A percentile compares a stretch with the other conserved stretches of the same genome.
Evolutionary conservation across 1,284 basidiomycete genomes (phyloP).

Genomic region (Cerioporus squamosus): DNA sequence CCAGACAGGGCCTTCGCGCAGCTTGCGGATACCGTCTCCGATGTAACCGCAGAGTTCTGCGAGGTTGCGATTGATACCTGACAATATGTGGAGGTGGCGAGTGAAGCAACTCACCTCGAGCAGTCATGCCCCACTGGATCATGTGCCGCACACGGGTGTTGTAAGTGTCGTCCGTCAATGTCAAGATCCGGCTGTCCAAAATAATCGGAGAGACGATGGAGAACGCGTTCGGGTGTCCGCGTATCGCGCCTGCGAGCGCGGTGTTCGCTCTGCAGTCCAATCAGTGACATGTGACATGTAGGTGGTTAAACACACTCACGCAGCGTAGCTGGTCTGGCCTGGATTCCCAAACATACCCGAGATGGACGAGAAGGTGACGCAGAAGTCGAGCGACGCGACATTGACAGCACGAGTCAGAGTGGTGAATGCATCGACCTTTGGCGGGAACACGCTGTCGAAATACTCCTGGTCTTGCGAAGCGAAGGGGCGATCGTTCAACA

Average conservation of each 20-base stretch:
- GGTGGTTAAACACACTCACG: too few relatives aligned
- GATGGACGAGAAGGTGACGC: conserved; percentile 42
- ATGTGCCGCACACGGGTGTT: conserved; percentile 29
- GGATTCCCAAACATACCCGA: conserved; percentile 40
- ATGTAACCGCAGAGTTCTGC: conserved; percentile 39
- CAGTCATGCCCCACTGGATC: conserved; percentile 34
- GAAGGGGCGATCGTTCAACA: conserved; percentile 39
- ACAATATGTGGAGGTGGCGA: too few relatives aligned
- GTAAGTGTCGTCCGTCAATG: conserved; percentile 10
- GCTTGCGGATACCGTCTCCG: conserved; percentile 33
- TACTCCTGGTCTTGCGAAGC: conserved; percentile 33
- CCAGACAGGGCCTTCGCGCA: conserved; percentile 26
- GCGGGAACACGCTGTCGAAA: conserved; percentile 33
- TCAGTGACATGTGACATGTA: conserved; percentile 27
- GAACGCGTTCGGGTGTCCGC: conserved; percentile 39
- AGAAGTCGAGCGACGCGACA: conserved; percentile 39
- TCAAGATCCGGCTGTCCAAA: conserved; percentile 29
- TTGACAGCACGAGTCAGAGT: conserved; percentile 27
- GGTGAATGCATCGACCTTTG: conserved; percentile 38
- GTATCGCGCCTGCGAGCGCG: conserved; percentile 35
- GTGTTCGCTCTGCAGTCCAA: conserved; percentile 40
- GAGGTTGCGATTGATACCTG: conserved; percentile 23
- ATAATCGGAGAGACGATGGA: conserved; percentile 41
- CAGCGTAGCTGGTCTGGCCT: conserved; percentile 46
- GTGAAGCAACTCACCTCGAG: conserved; percentile 32